These are phyloP conservation scores for Monosiga brevicollis DNA, from an alignment of 78 protist genomes.

Conservation along the genomic window DNA sequence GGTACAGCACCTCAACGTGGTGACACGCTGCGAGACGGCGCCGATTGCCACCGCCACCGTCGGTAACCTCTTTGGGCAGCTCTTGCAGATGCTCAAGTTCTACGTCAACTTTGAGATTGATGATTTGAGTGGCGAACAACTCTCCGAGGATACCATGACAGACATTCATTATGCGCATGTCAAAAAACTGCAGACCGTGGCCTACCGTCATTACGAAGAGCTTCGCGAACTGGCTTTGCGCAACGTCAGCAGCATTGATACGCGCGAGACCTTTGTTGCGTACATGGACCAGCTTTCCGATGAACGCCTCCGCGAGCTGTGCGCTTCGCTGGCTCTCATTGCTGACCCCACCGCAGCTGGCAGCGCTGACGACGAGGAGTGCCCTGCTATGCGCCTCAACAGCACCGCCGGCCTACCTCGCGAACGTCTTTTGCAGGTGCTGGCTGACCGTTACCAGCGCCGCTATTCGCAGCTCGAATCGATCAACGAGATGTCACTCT, in stretches of 20 bases:
- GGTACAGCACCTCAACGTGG: slow-evolving; percentile 16
- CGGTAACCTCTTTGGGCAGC: slow-evolving; percentile 26
- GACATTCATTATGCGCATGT: slow-evolving; percentile 43
- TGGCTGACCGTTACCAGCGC: slow-evolving; percentile 16
- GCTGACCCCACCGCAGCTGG: neutral
- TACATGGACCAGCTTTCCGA: slow-evolving; percentile 16
- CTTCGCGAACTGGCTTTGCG: slow-evolving; percentile 46
- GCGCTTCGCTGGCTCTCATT: neutral
- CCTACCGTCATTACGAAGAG: slow-evolving; percentile 41
- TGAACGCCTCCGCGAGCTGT: slow-evolving; percentile 22
- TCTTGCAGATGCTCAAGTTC: slow-evolving; percentile 28
- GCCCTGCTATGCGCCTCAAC: neutral
- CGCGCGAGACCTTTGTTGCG: neutral
- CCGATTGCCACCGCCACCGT: neutral
- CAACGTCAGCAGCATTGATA: slow-evolving; percentile 45
- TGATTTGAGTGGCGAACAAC: slow-evolving; percentile 66
- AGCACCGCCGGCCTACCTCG: neutral
- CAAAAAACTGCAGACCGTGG: slow-evolving; percentile 42
- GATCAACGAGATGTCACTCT: slow-evolving; percentile 60
- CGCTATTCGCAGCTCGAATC: slow-evolving; percentile 41
- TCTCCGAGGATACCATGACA: slow-evolving; percentile 43
- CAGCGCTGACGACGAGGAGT: neutral
- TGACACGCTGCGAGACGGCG: slow-evolving; percentile 24
- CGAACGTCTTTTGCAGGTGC: slow-evolving; percentile 27
- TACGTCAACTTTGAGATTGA: slow-evolving; percentile 59